Evolutionary conservation across 2,329 filamentous ascomycete genomes (phyloP), one percentile per base, ranked within the genome.

Genomic region (Chaetomium globosum): DNA sequence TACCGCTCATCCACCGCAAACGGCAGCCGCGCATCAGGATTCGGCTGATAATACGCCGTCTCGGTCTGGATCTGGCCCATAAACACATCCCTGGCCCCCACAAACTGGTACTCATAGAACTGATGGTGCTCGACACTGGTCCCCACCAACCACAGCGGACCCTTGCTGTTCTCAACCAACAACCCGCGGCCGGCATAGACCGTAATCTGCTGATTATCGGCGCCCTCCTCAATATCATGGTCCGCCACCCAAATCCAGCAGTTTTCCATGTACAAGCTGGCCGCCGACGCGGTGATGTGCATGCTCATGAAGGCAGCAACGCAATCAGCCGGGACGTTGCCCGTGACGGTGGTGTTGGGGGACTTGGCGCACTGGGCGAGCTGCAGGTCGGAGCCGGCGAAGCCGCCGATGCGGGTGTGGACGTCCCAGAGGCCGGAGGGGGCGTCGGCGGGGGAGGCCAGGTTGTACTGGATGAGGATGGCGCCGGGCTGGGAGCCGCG

Each of bases 401-500:
- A 87, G 23, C 90, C 90, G 71, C 89, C 89, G 61, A 93, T 83
- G 73, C 90, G 86, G 73, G 89, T 85, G 78, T 93, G 90, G 30
- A 89, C 85, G 71, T 92, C 90, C 89, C 89, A 93, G 74, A 88
- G 80, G 23, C 83, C 85, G 4, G 77, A 77, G 6, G 81, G 80
- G 31, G 74, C 75, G 19, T 69, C 71, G 30, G 69, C 67, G 19
- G 75, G 67, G 21, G 79, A 80, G 54, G 79, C 81, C 19, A 92
- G 79, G 75, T 92, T 92, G 81, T 87, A 92, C 74, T 92, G 81
- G 65, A 92, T 84, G 2, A 92, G 78, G 23, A 88, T 82, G 5
- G 89, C 90, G 13, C 90, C 90, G 1, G 85, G 80, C 21, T 87
- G 81, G 49, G 86, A 77, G 2, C 89, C 89, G 64, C 84, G 81